Evolutionary conservation across 495 filamentous ascomycete genomes (phyloP).

Genomic region (Friedmanniomyces simplex): DNA sequence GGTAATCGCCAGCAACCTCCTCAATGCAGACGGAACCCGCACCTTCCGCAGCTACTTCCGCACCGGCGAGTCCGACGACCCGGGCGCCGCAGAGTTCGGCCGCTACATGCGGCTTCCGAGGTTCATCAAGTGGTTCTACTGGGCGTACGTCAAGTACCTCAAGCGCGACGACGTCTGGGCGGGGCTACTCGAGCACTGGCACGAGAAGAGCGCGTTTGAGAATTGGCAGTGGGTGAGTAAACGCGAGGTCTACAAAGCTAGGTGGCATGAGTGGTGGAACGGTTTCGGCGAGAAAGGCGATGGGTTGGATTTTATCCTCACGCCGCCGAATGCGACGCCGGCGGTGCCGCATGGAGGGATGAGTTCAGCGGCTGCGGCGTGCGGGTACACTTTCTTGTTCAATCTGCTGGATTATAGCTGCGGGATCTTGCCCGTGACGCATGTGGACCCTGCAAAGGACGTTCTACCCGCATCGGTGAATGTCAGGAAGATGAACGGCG

Average conservation of each 20-base stretch:
- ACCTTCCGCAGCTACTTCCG: conserved; percentile 72
- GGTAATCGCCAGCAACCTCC: conserved; percentile 67
- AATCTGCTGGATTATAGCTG: conserved; percentile 84
- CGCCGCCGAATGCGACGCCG: conserved; percentile 81
- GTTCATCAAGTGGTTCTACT: conserved; percentile 75
- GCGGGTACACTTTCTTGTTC: conserved; percentile 93
- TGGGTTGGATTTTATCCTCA: conserved; percentile 66
- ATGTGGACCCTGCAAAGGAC: conserved; percentile 64
- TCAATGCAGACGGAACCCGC: conserved; percentile 77
- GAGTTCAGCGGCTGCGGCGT: conserved; percentile 74
- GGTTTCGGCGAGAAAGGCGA: conserved; percentile 26
- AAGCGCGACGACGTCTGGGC: conserved; percentile 67
- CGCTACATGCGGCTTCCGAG: conserved; percentile 63
- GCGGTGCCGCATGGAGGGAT: conserved; percentile 83
- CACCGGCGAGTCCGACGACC: conserved; percentile 68
- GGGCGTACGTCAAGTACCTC: conserved; percentile 78
- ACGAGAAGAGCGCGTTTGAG: conserved; percentile 56
- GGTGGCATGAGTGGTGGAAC: conserved; percentile 78
- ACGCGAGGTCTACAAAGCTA: conserved; percentile 65
- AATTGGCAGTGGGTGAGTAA: conserved; percentile 71
- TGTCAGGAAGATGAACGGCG: conserved; percentile 63
- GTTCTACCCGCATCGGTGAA: conserved; percentile 50
- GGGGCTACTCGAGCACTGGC: conserved; percentile 59
- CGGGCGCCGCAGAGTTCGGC: conserved; percentile 63
- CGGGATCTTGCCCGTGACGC: conserved; percentile 78